A percentile compares a stretch with the other conserved stretches of the same genome.
These are phyloP conservation scores for Botryotinia convoluta DNA, from an alignment of 2,329 filamentous ascomycete genomes.

Conservation along the genomic window DNA sequence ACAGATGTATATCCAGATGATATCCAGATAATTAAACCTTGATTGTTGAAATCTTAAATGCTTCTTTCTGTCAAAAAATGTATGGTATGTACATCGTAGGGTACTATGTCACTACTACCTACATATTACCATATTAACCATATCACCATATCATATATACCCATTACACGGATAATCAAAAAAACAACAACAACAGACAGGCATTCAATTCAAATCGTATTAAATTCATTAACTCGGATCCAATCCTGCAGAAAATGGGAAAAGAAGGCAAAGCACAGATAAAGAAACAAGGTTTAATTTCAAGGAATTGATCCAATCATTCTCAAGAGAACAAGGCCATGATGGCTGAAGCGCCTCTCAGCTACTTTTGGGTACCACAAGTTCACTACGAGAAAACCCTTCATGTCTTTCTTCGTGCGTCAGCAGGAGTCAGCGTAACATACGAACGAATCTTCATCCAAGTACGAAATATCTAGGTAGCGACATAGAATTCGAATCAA, in stretches of 20 bases:
- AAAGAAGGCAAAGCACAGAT: conserved; percentile 5
- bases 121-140: no score
- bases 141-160: no score
- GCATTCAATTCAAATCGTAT: not conserved
- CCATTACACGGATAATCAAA: not conserved
- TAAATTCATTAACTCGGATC: not conserved
- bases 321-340: not conserved
- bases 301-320: not conserved
- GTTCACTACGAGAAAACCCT: not conserved
- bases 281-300: not conserved
- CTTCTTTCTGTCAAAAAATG: not conserved
- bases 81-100: no score
- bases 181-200: not conserved
- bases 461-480: not conserved
- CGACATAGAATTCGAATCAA: not conserved
- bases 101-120: not conserved
- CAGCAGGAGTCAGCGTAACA: conserved; percentile 9
- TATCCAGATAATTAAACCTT: not conserved
- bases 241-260: not conserved
- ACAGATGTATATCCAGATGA: not conserved
- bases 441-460: not conserved
- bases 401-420: not conserved
- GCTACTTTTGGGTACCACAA: not conserved
- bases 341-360: not conserved
- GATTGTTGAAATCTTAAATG: not conserved